Evolutionary conservation across 441 rosid genomes (phyloP), one percentile per base, ranked within the genome.

Genomic region (Populus hybrid): DNA sequence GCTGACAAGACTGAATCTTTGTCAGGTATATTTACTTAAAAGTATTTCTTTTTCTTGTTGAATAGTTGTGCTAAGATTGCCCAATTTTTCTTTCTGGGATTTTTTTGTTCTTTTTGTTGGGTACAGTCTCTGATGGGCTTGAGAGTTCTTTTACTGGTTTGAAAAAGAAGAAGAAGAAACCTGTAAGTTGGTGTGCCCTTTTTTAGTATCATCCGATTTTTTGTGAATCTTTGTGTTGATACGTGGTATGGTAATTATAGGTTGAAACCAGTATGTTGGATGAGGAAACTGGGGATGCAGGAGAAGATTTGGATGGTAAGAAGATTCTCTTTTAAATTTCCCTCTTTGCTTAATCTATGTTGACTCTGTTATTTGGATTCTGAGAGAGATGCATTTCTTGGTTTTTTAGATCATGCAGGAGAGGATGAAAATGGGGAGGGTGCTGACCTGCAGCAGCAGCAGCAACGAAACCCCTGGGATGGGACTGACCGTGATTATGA

Each of bases 101-200:
- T 29, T 29, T 29, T 29, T 29, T 3, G n/a, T n/a, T n/a, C n/a
- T n/a, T n/a, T n/a, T n/a, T 3, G 63, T 59, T 72, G 36, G 24
- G 50, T 87, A 76, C 89, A 96, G 99, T 85, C 38, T 84, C 88
- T 61, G 99, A 96, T 79, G 97, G 94, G 31, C 81, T 88, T 70
- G 97, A 92, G 80, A 88, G 88, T 75, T 63, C 88, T 83, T 95
- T 94, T 73, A 31, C 87, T 88, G 98, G 98, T 69, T 63, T 90
- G 87, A 95, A 95, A 82, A 95, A 95, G 89, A 95, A 95, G 91
- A 95, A 96, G 83, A 96, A 96, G 93, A 95, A 94, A 78, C 95
- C 86, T 0, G 99, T 94, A 79, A 90, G 94, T 85, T 65, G 50
- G 29, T 36, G 21, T 45, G 59, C 68, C 5, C 50, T 10, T 16